phyloP scores from a whole-genome alignment of 1,139 yeast species.

The Spathaspora jeffriesii region DNA sequence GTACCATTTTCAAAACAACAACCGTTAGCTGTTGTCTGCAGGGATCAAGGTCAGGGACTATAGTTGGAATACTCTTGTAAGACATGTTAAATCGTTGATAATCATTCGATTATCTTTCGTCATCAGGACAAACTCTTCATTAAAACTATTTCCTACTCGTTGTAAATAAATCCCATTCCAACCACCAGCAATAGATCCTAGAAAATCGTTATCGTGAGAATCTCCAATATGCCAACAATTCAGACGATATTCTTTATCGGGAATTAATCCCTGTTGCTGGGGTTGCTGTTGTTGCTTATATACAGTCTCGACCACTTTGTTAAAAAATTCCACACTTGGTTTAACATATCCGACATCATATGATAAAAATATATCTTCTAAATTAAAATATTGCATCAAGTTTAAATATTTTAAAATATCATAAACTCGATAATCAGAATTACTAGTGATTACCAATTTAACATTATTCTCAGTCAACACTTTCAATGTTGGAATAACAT shows the following conservation, averaged over 20 bases:
- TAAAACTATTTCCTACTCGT: constrained; percentile 20
- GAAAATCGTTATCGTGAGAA: constrained; percentile 51
- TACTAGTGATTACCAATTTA: constrained; percentile 50
- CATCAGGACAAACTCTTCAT: neutral
- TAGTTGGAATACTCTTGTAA: neutral
- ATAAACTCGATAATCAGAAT: constrained; percentile 57
- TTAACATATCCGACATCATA: constrained; percentile 56
- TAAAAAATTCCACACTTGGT: constrained; percentile 52
- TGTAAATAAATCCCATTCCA: constrained; percentile 63
- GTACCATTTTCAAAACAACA: neutral
- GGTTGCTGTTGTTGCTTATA: constrained; percentile 8
- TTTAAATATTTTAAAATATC: constrained; percentile 48
- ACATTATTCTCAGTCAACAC: constrained; percentile 30
- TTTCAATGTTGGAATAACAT: constrained; percentile 49
- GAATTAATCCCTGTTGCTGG: constrained; percentile 8
- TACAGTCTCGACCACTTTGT: constrained; percentile 26
- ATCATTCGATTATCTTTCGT: constrained; percentile 1
- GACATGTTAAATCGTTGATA: neutral
- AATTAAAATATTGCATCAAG: constrained; percentile 36
- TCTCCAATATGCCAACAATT: constrained; percentile 71
- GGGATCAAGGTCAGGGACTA: neutral
- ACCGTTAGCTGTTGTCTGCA: neutral
- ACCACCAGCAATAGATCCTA: constrained; percentile 55
- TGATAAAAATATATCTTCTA: constrained; percentile 44
- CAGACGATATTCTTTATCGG: constrained; percentile 15